A percentile compares a stretch with the other conserved stretches of the same genome.
Evolutionary conservation across 2,329 filamentous ascomycete genomes (phyloP).

Genomic region (Colletotrichum acutatum): DNA sequence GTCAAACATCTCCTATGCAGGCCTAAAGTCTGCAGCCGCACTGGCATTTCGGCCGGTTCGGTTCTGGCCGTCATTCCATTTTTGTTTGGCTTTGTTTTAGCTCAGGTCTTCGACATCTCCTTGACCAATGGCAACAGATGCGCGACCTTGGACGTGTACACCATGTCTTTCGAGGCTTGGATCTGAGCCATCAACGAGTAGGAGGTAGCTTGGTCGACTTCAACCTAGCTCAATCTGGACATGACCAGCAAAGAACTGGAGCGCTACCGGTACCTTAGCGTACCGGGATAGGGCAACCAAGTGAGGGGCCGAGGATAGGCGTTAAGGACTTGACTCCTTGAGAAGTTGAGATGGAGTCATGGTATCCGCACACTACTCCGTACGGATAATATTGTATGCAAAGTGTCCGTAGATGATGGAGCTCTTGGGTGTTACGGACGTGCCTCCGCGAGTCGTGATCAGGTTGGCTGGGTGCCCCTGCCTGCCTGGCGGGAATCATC

Average conservation of each 20-base stretch:
- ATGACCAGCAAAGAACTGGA: background rate
- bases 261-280: background rate
- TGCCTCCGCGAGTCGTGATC: slow-evolving; percentile 8
- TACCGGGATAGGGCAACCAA: background rate
- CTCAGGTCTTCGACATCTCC: background rate
- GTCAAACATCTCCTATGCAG: background rate
- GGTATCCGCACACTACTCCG: background rate
- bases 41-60: slow-evolving; percentile 4
- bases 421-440: background rate
- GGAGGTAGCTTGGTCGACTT: background rate
- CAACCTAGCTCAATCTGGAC: background rate
- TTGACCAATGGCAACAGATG: background rate
- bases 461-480: slow-evolving; percentile 2
- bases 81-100: background rate
- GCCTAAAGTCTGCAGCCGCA: slow-evolving; percentile 1
- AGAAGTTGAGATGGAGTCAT: background rate
- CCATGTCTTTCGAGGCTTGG: background rate
- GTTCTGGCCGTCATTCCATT: background rate
- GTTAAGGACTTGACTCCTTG: too few species aligned
- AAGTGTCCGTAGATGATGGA: background rate
- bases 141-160: background rate
- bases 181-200: background rate
- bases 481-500: slow-evolving; percentile 20
- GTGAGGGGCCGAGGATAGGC: background rate
- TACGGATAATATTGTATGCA: background rate